A percentile compares a stretch with the other conserved stretches of the same genome.
phyloP scores from a whole-genome alignment of 352 stramenopile genomes.

The Pythium phragmiticola region DNA sequence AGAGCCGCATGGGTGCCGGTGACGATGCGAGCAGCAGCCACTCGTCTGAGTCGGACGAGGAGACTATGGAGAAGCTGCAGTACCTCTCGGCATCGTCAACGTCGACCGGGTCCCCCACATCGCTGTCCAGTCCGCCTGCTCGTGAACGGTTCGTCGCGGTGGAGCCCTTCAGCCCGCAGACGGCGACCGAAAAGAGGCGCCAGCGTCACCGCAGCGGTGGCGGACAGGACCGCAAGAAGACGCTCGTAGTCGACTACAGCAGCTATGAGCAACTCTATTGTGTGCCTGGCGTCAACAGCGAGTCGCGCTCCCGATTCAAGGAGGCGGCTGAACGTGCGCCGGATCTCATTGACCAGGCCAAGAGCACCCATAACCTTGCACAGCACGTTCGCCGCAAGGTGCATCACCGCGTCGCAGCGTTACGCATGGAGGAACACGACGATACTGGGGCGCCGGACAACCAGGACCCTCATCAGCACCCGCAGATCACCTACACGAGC shows the following conservation, averaged over 20 bases:
- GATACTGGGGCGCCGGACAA: conserved; percentile 23
- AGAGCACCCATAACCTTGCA: conserved; percentile 65
- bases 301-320: conserved; percentile 42
- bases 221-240: conserved; percentile 9
- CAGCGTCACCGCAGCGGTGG: conserved; percentile 15
- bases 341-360: conserved; percentile 61
- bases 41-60: conserved; percentile 41
- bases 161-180: conserved; percentile 16
- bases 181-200: conserved; percentile 5
- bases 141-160: conserved; percentile 6
- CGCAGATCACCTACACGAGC: conserved; percentile 15
- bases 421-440: conserved; percentile 60
- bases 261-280: conserved; percentile 7
- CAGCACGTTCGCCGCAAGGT: conserved; percentile 65
- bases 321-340: conserved; percentile 47
- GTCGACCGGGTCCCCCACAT: conserved; percentile 10
- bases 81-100: conserved; percentile 33
- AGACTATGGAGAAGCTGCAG: conserved; percentile 35
- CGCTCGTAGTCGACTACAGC: conserved; percentile 5
- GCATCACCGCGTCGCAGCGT: conserved; percentile 52
- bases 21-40: conserved; percentile 34
- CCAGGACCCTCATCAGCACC: conserved; percentile 31
- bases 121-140: conserved; percentile 16
- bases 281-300: conserved; percentile 1
- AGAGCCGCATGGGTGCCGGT: conserved; percentile 55